These are phyloP conservation scores for Podila verticillata DNA, from an alignment of 192 early-diverging fungal genomes.

Conservation along the genomic window DNA sequence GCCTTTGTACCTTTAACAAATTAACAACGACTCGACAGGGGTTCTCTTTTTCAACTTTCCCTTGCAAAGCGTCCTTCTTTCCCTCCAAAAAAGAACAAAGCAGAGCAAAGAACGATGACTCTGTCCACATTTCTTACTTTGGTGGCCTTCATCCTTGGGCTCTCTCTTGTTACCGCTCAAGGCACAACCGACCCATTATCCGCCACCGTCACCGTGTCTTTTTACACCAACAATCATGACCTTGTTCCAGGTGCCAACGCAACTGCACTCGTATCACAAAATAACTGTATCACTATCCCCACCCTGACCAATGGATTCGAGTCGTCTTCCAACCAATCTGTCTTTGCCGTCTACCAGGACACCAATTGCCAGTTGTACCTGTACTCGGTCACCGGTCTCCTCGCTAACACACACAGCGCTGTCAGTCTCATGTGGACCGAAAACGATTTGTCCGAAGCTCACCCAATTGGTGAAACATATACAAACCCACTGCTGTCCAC, in stretches of 20 bases:
- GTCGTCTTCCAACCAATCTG: conserved; percentile 1
- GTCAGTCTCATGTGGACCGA: conserved; percentile 14
- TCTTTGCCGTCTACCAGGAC: conserved; percentile 36
- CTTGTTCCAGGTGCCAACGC: conserved; percentile 5
- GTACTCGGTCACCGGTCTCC: conserved; percentile 17
- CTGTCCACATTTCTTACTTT: not conserved
- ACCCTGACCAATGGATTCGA: conserved; percentile 6
- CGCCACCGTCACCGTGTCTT: conserved; percentile 12
- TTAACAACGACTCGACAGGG: no score
- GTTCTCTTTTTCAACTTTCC: not conserved
- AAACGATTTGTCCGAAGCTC: not conserved
- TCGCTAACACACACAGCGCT: conserved; percentile 10
- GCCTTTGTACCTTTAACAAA: no score
- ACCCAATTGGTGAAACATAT: conserved; percentile 11
- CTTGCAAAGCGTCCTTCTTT: not conserved
- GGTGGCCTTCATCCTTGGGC: not conserved
- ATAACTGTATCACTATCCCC: conserved; percentile 15
- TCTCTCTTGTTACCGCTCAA: not conserved
- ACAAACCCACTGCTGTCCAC: not conserved
- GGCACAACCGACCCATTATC: not conserved
- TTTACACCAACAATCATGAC: not conserved
- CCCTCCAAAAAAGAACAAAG: not conserved
- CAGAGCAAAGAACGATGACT: not conserved
- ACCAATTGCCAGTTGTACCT: conserved; percentile 19
- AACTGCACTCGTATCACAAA: not conserved